Base-by-base conservation (phyloP, 2,329 filamentous ascomycete genomes). In the Periconia digitata region DNA sequence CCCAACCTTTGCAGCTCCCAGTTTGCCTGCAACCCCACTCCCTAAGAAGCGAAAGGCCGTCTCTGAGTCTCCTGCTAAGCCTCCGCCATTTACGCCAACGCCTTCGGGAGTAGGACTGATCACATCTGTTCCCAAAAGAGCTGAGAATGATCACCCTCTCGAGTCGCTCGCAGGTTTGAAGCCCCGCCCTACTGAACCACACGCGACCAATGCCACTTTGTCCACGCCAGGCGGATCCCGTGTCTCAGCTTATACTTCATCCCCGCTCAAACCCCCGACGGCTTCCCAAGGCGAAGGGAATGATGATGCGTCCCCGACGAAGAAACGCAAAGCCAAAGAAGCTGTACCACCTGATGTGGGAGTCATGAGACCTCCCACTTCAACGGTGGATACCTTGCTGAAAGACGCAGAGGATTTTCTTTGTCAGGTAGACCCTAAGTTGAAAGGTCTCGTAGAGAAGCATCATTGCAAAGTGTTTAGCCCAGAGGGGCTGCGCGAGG, bases 391-490 rank as follows among this genome's bases (percentile, higher is more conserved):
- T 16, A 89, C 81, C 43, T 72, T 96, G 15, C 79, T 97, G 2
- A 79, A 88, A 36, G 81, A 90, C 62, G 92, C 90, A 3, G 83
- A 86, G 54, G 82, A 81, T 8, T 86, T 95, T 71, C 76, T 97
- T 6, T 79, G 92, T 57, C 77, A 76, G 15, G 80, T 88, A 5
- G 92, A 96, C 59, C 76, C 85, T 8, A 85, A 85, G 29, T 81
- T 96, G 66, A 81, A 83, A 60, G 76, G 81, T 0, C 71, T 96
- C 16, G 83, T 96, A 41, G 85, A 89, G 48, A 82, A 83, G 48
- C 81, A 95, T 64, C 82, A 82, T 51, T 97, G 92, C 71, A 80
- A 79, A 46, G 74, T 94, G 15, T 97, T 97, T 73, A 88, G 85
- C 1, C 82, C 90, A 0, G 85, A 87, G 54, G 90, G 91, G 0